Percentiles rank a stretch among this genome's conserved stretches.
Conservation (phyloP, 805 yeast species). For the Candida parachauliodes region DNA sequence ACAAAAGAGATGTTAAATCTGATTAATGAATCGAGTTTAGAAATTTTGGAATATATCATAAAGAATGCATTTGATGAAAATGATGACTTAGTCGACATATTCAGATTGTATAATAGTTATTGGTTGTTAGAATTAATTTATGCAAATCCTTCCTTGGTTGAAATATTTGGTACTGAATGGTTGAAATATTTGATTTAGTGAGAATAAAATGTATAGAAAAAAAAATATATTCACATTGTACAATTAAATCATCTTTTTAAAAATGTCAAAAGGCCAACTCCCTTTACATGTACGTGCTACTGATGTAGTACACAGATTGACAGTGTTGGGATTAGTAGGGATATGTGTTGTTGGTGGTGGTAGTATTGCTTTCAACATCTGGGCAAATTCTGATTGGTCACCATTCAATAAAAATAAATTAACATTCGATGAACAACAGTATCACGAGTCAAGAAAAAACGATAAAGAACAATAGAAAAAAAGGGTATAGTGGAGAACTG, state of each 20-base stretch:
- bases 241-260: background rate
- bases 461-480: too few species aligned
- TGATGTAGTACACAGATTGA: slow-evolving; percentile 40
- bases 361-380: slow-evolving; percentile 36
- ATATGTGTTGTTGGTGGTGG: slow-evolving; percentile 40
- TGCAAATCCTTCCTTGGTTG: slow-evolving; percentile 39
- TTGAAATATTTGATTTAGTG: slow-evolving; percentile 32
- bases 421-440: slow-evolving; percentile 31
- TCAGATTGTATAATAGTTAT: slow-evolving; percentile 33
- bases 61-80: slow-evolving; percentile 20
- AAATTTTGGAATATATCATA: slow-evolving; percentile 30
- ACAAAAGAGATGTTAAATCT: slow-evolving; percentile 17
- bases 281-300: slow-evolving; percentile 43
- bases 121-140: slow-evolving; percentile 41
- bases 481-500: background rate
- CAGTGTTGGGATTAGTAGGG: slow-evolving; percentile 40
- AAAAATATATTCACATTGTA: slow-evolving; percentile 1
- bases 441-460: slow-evolving; percentile 23
- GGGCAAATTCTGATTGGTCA: slow-evolving; percentile 43
- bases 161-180: slow-evolving; percentile 34
- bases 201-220: background rate
- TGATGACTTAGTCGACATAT: slow-evolving; percentile 18
- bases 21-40: slow-evolving; percentile 29
- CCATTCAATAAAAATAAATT: slow-evolving; percentile 38
- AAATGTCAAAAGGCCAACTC: slow-evolving; percentile 22